Evolutionary conservation across 805 yeast species (phyloP).

Genomic region (Maudiozyma barnettii): DNA sequence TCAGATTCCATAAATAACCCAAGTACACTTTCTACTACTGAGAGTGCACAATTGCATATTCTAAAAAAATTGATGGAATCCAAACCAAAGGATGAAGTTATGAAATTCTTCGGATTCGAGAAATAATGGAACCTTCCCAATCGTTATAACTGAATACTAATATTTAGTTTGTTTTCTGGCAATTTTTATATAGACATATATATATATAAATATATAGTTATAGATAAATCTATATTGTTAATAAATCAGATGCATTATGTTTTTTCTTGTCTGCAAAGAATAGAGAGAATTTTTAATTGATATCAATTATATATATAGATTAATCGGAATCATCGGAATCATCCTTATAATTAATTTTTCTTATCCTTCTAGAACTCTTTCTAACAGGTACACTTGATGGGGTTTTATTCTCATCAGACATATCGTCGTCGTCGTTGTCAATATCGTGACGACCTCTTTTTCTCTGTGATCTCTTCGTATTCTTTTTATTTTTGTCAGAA

Average conservation of each 20-base stretch:
- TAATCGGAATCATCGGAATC: constrained; percentile 13
- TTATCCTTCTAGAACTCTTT: constrained; percentile 33
- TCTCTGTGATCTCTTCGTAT: neutral
- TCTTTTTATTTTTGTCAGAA: constrained; percentile 4
- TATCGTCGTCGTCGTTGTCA: constrained; percentile 10
- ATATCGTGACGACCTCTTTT: constrained; percentile 3
- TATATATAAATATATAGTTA: neutral
- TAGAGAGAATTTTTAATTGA: too few species aligned
- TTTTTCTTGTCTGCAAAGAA: too few species aligned
- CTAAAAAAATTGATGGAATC: constrained; percentile 53
- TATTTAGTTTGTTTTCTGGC: too few species aligned
- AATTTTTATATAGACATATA: too few species aligned
- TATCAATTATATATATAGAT: too few species aligned
- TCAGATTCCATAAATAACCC: too few species aligned
- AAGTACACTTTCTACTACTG: constrained; percentile 23
- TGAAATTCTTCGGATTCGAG: constrained; percentile 41
- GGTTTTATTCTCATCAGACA: constrained; percentile 9
- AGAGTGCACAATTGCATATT: constrained; percentile 41
- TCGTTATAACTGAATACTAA: neutral
- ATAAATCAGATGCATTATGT: neutral
- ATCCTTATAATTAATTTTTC: constrained; percentile 29
- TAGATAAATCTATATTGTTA: neutral
- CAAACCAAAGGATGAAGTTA: constrained; percentile 60
- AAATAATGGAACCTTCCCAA: neutral
- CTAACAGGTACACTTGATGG: constrained; percentile 19